phyloP scores from a whole-genome alignment of 1,139 yeast genomes.

The Zygosaccharomyces pseudobailii region DNA sequence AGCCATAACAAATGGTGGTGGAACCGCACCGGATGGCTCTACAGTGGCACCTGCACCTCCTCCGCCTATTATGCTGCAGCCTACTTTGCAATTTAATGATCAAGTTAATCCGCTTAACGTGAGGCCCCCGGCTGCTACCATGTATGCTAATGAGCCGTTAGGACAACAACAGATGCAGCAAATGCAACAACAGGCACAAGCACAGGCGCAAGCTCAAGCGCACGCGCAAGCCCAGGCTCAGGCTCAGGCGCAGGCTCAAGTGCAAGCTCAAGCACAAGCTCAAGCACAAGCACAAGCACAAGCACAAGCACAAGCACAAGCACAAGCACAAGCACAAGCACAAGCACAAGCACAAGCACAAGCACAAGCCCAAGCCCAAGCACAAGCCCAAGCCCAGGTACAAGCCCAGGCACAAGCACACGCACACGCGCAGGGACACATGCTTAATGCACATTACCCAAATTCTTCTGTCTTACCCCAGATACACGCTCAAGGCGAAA shows the following conservation, averaged over 20 bases:
- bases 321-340: conserved; percentile 17
- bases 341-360: too few species aligned
- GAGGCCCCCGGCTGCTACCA: conserved; percentile 22
- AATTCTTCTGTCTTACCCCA: conserved; percentile 1
- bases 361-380: too few species aligned
- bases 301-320: conserved; percentile 18
- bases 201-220: conserved; percentile 17
- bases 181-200: conserved; percentile 13
- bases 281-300: conserved; percentile 10
- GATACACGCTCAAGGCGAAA: conserved; percentile 18
- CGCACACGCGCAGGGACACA: conserved; percentile 9
- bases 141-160: conserved; percentile 22
- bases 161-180: conserved; percentile 17
- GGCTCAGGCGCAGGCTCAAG: conserved; percentile 13
- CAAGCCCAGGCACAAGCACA: too few species aligned
- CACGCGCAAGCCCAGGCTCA: conserved; percentile 8
- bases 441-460: conserved; percentile 11
- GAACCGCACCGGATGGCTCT: conserved; percentile 29
- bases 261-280: conserved; percentile 8
- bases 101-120: conserved; percentile 30
- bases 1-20: conserved; percentile 14
- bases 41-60: conserved; percentile 24
- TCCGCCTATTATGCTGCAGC: conserved; percentile 32
- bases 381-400: too few species aligned
- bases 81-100: conserved; percentile 30